These are phyloP conservation scores for Fusarium nodosum DNA, from an alignment of 2,329 filamentous ascomycete genomes.

Conservation along the genomic window DNA sequence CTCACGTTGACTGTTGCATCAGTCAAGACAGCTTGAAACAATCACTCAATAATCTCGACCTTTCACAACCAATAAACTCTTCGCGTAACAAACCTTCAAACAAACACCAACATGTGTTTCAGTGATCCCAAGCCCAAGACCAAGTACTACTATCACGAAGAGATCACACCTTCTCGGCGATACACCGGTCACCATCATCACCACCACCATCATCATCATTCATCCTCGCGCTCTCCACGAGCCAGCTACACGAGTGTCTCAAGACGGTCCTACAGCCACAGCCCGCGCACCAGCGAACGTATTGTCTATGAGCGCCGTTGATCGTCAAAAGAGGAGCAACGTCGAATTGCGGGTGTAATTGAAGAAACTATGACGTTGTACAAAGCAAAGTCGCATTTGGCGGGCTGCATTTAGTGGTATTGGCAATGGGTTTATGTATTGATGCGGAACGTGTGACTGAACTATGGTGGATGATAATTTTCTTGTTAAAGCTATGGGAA, in stretches of 20 bases:
- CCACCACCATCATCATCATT: constrained; percentile 54
- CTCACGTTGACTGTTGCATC: constrained; percentile 5
- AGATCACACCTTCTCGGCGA: constrained; percentile 63
- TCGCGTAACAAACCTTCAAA: constrained; percentile 17
- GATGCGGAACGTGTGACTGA: constrained; percentile 23
- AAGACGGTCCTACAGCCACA: constrained; percentile 55
- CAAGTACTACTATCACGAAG: constrained; percentile 69
- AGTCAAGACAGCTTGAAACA: neutral
- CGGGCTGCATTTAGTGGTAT: constrained; percentile 36
- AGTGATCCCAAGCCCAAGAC: constrained; percentile 58
- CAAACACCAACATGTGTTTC: constrained; percentile 64
- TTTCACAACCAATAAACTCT: constrained; percentile 12
- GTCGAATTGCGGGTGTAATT: constrained; percentile 5
- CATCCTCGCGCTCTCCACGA: constrained; percentile 55
- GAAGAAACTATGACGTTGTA: constrained; percentile 32
- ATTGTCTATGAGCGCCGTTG: constrained; percentile 43
- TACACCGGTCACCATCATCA: constrained; percentile 55
- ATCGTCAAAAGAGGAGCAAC: constrained; percentile 1
- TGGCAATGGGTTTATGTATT: constrained; percentile 32
- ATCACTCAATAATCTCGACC: constrained; percentile 5
- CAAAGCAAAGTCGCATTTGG: constrained; percentile 24
- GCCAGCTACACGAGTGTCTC: constrained; percentile 60
- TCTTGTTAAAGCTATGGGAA: constrained; percentile 14
- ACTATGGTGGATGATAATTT: constrained; percentile 11
- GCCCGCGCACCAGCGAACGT: constrained; percentile 61